Base-by-base conservation (phyloP, 495 filamentous ascomycete species). In the Tetracladium setigerum region DNA sequence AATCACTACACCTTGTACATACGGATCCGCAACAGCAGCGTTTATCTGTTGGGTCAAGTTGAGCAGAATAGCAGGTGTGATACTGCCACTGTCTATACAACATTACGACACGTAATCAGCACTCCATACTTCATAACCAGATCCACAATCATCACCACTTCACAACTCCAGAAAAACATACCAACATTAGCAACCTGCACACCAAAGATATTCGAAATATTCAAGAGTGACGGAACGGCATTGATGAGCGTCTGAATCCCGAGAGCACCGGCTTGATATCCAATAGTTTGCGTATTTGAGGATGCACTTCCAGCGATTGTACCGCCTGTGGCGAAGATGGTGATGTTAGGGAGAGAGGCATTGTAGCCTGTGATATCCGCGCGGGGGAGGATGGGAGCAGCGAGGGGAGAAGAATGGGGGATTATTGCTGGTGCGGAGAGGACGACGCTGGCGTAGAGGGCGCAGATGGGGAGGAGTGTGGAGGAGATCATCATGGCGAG, bases 261-360 rank as follows among this genome's bases (percentile, higher is more conserved):
- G 3, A 73, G 52, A 0, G 66, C 67, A 15, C 69, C 70, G 41
- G 70, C 53, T 46, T 64, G 50, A 57, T 74, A 76, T 17, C 69
- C 70, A 13, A 67, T 64, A 18, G 70, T 76, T 38, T 71, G 65
- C 22, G 66, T 72, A 41, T 63, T 66, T 41, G 64, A 62, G 41
- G 54, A 46, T 12, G 61, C 64, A 39, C 59, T 61, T 5, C 68
- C 69, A 24, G 72, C 70, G 49, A 76, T 76, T 11, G 72, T 74
- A 31, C 70, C 69, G 13, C 71, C 46, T 0, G 72, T 74, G 4
- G 72, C 68, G 46, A 72, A 68, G 44, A 76, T 68, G 24, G 70
- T 73, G 17, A 76, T 63, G 50, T 73, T 76, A 6, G 69, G 72
- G 0, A 76, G 63, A 37, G 59, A 62, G 24, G 63, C 47, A 36